Conservation (phyloP, 352 stramenopile genomes). For the Globisporangium okanoganense region DNA sequence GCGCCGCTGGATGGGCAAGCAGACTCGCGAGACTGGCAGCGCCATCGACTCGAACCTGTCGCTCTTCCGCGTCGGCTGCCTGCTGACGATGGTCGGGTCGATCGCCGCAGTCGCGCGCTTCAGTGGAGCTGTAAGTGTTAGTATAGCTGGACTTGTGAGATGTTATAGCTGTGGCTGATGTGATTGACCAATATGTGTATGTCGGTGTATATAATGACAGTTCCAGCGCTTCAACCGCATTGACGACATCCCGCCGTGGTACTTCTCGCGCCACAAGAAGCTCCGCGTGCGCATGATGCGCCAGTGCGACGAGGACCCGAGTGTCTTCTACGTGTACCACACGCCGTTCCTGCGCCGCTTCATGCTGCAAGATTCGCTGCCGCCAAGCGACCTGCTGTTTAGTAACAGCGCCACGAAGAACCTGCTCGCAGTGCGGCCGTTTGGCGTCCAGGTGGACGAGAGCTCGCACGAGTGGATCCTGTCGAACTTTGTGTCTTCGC, state of each 20-base stretch:
- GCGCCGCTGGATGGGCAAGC: conserved; percentile 27
- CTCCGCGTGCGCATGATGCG: conserved; percentile 67
- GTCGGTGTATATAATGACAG: conserved; percentile 14
- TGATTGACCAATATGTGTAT: not conserved
- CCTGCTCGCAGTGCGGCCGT: conserved; percentile 59
- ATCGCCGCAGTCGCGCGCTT: conserved; percentile 39
- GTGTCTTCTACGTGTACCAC: conserved; percentile 82
- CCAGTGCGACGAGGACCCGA: conserved; percentile 62
- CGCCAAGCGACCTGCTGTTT: conserved; percentile 24
- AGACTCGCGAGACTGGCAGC: conserved; percentile 35
- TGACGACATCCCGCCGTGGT: conserved; percentile 58
- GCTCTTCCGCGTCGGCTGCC: conserved; percentile 54
- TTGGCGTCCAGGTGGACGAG: conserved; percentile 74
- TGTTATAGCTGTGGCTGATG: not conserved
- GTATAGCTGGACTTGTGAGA: not conserved
- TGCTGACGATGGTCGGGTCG: conserved; percentile 43
- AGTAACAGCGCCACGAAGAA: conserved; percentile 9
- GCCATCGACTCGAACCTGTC: conserved; percentile 64
- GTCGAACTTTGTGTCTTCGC: conserved; percentile 59
- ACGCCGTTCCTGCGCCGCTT: conserved; percentile 61
- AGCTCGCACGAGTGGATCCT: conserved; percentile 62
- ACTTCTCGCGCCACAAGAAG: conserved; percentile 64
- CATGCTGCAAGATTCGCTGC: conserved; percentile 55
- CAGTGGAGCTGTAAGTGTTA: conserved; percentile 44
- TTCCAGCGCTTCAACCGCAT: conserved; percentile 47